These are phyloP conservation scores for Aspergillus luchuensis DNA, from an alignment of 2,329 filamentous ascomycete species.

Conservation along the genomic window DNA sequence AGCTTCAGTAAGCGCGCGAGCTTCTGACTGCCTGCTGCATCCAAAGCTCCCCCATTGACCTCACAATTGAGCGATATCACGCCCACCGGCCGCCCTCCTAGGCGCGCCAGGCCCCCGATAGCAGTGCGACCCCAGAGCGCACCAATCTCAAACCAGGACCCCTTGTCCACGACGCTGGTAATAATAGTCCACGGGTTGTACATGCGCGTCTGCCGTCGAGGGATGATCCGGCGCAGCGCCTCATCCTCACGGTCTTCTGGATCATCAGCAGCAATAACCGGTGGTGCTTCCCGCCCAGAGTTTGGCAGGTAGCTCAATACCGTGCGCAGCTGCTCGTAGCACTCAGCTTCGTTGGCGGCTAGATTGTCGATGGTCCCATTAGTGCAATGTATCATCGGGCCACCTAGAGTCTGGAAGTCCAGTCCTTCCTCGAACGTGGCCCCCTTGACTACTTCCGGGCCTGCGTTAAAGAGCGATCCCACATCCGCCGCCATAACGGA, in stretches of 20 bases:
- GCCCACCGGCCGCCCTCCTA: conserved; percentile 60
- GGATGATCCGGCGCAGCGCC: conserved; percentile 58
- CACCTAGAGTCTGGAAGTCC: conserved; percentile 61
- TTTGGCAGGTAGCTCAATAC: conserved; percentile 62
- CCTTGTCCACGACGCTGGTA: conserved; percentile 56
- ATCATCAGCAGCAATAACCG: conserved; percentile 51
- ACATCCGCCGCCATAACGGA: conserved; percentile 67
- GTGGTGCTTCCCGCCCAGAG: conserved; percentile 58
- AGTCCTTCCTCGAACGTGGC: conserved; percentile 67
- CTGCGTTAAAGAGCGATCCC: conserved; percentile 64
- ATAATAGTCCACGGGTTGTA: conserved; percentile 63
- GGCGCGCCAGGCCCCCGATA: conserved; percentile 61
- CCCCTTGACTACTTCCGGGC: conserved; percentile 62
- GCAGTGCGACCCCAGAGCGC: conserved; percentile 63
- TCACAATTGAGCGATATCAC: conserved; percentile 64
- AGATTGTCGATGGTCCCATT: conserved; percentile 69
- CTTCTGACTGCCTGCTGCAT: conserved; percentile 63
- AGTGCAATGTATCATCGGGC: conserved; percentile 62
- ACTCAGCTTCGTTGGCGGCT: conserved; percentile 61
- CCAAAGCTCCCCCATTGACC: conserved; percentile 62
- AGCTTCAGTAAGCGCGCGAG: conserved; percentile 63
- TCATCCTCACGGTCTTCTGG: conserved; percentile 53
- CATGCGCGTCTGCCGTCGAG: conserved; percentile 60
- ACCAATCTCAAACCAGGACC: conserved; percentile 66
- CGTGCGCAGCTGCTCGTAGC: conserved; percentile 62